Evolutionary conservation across 768 basidiomycete species (phyloP).

Genomic region (Serpula lacrymans): DNA sequence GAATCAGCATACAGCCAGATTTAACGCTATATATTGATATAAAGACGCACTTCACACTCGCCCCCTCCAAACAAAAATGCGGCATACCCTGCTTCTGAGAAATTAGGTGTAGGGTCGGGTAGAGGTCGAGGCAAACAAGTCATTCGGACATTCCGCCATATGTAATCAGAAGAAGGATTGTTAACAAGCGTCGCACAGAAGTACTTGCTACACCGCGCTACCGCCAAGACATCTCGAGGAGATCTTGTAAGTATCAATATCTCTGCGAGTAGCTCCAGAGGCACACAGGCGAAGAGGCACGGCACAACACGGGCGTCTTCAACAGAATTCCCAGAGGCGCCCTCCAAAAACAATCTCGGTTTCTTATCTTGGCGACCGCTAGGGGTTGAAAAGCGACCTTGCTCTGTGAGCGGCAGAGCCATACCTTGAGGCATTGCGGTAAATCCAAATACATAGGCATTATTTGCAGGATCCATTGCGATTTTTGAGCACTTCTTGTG

Average conservation of each 20-base stretch:
- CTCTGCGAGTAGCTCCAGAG: conserved; percentile 64
- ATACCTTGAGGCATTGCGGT: too few species aligned
- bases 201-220: conserved; percentile 55
- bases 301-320: too few species aligned
- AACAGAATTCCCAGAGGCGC: neutral
- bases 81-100: conserved; percentile 59
- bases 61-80: conserved; percentile 61
- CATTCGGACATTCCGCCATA: conserved; percentile 57
- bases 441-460: too few species aligned
- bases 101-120: conserved; percentile 40
- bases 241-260: conserved; percentile 52
- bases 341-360: neutral
- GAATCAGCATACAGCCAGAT: neutral
- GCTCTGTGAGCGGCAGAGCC: too few species aligned
- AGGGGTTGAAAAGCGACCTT: too few species aligned
- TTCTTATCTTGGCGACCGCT: neutral
- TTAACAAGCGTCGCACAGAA: conserved; percentile 47
- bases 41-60: conserved; percentile 45
- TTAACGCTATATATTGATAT: neutral
- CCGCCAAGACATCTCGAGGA: conserved; percentile 53
- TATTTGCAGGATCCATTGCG: too few species aligned
- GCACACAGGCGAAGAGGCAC: conserved; percentile 28
- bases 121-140: conserved; percentile 30
- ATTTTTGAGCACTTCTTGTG: too few species aligned
- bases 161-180: conserved; percentile 42